Percentiles rank a stretch among this genome's conserved stretches.
phyloP scores from a whole-genome alignment of 306 rosid genomes.

The Glycine soja region DNA sequence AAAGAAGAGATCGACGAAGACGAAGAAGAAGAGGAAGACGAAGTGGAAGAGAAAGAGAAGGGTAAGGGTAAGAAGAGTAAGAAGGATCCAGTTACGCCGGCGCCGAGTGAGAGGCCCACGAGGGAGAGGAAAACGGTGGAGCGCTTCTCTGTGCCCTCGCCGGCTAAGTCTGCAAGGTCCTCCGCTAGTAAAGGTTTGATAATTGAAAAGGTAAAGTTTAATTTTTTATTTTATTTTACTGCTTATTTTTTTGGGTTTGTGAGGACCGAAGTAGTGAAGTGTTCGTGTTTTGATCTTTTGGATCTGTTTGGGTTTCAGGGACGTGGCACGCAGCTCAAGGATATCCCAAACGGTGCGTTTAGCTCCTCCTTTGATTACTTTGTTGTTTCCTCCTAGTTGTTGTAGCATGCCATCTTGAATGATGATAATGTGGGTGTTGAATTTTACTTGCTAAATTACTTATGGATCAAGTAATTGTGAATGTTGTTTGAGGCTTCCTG shows the following conservation, averaged over 20 bases:
- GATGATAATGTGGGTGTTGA: neutral
- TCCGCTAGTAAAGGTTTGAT: slow-evolving; percentile 59
- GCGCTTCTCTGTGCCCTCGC: slow-evolving; percentile 69
- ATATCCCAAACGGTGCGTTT: slow-evolving; percentile 86
- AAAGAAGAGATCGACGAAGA: slow-evolving; percentile 7
- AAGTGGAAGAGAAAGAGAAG: slow-evolving; percentile 45
- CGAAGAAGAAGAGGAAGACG: slow-evolving; percentile 38
- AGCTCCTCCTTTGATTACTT: neutral
- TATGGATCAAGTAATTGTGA: neutral
- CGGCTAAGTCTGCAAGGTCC: slow-evolving; percentile 56
- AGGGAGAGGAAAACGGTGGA: slow-evolving; percentile 93
- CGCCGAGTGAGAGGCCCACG: slow-evolving; percentile 69
- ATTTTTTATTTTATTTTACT: neutral
- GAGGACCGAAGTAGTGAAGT: neutral
- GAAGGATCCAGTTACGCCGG: slow-evolving; percentile 62
- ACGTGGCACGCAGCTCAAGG: slow-evolving; percentile 82
- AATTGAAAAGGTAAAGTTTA: slow-evolving; percentile 75
- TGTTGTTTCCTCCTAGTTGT: neutral
- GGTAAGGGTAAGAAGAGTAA: slow-evolving; percentile 31
- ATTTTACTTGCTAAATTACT: slow-evolving; percentile 19
- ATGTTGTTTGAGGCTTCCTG: neutral
- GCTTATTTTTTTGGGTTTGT: neutral
- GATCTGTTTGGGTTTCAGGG: slow-evolving; percentile 67
- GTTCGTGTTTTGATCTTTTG: slow-evolving; percentile 16
- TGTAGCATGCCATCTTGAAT: neutral